Conservation (phyloP, 495 filamentous ascomycete genomes). For the Penicillium diatomitis region DNA sequence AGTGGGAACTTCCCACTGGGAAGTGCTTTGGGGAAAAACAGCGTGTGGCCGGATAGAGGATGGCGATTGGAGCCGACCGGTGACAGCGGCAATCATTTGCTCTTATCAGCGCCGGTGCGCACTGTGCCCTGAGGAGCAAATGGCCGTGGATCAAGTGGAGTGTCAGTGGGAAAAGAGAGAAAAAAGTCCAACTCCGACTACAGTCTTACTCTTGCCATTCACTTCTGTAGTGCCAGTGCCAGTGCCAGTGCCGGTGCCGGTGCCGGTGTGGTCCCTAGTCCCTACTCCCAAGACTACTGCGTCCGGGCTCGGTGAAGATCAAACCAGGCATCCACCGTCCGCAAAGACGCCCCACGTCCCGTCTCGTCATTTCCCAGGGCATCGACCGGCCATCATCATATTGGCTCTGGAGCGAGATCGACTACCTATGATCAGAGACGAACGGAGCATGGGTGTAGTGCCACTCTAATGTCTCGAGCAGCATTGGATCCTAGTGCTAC, state of each 20-base stretch:
- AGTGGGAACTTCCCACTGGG: too few species aligned
- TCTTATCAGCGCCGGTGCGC: constrained; percentile 14
- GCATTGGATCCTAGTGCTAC: too few species aligned
- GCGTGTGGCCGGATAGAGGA: constrained; percentile 19
- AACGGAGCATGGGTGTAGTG: too few species aligned
- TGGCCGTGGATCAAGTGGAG: not conserved
- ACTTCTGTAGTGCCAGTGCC: too few species aligned
- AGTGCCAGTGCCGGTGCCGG: too few species aligned
- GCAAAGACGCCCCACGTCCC: constrained; percentile 10
- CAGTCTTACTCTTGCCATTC: too few species aligned
- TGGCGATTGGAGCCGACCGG: constrained; percentile 13
- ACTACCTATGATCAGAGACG: not conserved
- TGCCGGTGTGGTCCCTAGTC: not conserved
- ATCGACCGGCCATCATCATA: not conserved
- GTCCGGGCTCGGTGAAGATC: not conserved
- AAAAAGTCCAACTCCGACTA: too few species aligned
- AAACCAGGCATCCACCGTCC: not conserved
- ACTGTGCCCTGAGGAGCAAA: constrained; percentile 5
- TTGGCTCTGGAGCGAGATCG: not conserved
- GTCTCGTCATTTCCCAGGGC: constrained; percentile 16
- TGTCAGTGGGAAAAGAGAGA: too few species aligned
- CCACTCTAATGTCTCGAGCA: too few species aligned
- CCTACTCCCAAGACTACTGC: not conserved
- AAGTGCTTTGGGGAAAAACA: not conserved
- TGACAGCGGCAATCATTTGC: constrained; percentile 23